These are phyloP conservation scores for Rhizoctonia solani DNA, from an alignment of 1,284 basidiomycete genomes.

Conservation along the genomic window DNA sequence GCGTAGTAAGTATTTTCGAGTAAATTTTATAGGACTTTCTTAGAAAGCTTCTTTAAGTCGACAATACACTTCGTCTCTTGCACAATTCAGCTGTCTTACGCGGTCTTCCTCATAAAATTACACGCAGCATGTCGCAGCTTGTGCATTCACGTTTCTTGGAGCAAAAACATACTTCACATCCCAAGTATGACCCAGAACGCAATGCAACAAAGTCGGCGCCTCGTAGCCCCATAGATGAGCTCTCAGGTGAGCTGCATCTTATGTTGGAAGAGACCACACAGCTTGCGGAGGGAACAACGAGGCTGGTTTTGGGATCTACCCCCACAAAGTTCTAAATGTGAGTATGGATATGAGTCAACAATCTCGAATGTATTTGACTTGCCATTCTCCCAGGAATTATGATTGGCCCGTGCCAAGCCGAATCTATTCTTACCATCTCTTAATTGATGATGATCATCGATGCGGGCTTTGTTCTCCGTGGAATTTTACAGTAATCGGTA, in stretches of 20 bases:
- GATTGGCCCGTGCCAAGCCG: slow-evolving; percentile 2
- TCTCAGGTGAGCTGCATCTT: not conserved
- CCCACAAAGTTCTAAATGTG: not conserved
- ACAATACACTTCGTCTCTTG: slow-evolving; percentile 24
- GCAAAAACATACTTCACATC: slow-evolving; percentile 3
- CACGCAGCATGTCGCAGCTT: slow-evolving; percentile 17
- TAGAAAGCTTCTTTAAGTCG: not conserved
- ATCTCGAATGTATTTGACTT: not conserved
- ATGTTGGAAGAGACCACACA: slow-evolving; percentile 11
- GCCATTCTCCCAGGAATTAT: not conserved
- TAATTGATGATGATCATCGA: too few relatives aligned
- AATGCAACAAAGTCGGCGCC: not conserved
- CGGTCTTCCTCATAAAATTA: slow-evolving; percentile 23
- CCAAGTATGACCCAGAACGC: slow-evolving; percentile 23
- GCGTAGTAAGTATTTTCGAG: slow-evolving; percentile 1
- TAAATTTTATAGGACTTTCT: not conserved
- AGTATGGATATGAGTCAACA: not conserved
- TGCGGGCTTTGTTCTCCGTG: too few relatives aligned
- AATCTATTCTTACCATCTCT: slow-evolving; percentile 11
- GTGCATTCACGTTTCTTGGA: slow-evolving; percentile 13
- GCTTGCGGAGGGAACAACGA: slow-evolving; percentile 25
- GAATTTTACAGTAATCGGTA: not conserved
- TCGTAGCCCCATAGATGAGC: not conserved
- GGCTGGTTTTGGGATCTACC: slow-evolving; percentile 2
- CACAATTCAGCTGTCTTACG: slow-evolving; percentile 15